These are phyloP conservation scores for Mucor sp. DNA, from an alignment of 371 early-diverging fungal species.

Conservation along the genomic window DNA sequence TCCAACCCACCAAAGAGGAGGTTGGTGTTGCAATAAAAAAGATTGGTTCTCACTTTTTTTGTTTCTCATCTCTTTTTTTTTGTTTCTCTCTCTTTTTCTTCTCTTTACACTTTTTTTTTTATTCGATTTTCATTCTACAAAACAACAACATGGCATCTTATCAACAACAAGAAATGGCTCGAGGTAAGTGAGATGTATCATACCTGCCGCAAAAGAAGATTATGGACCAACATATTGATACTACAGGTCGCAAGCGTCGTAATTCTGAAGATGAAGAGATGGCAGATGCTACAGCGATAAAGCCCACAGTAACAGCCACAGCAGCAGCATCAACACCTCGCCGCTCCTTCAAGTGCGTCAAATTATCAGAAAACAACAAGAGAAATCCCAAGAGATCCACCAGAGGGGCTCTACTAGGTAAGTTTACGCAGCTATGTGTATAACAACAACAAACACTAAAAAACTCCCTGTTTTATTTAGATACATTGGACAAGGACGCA, in stretches of 20 bases:
- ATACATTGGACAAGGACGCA: constrained; percentile 72
- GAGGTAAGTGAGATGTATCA: neutral
- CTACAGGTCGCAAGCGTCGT: constrained; percentile 46
- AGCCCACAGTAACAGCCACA: constrained; percentile 3
- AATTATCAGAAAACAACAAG: constrained; percentile 22
- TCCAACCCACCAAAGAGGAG: neutral
- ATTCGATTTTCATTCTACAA: neutral
- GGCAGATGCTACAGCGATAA: constrained; percentile 20
- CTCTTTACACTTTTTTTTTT: neutral
- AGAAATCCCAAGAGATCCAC: constrained; percentile 33
- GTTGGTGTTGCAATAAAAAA: neutral
- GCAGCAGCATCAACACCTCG: too few species aligned
- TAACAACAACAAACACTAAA: neutral
- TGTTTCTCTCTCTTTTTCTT: neutral
- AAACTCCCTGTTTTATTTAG: constrained; percentile 30
- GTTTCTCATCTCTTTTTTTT: neutral
- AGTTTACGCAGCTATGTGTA: constrained; percentile 2
- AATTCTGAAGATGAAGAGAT: constrained; percentile 55
- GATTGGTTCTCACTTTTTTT: neutral
- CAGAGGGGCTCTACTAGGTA: constrained; percentile 38
- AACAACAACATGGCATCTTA: neutral
- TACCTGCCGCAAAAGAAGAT: neutral
- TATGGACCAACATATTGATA: neutral
- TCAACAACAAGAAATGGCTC: constrained; percentile 8
- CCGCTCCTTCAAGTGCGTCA: constrained; percentile 12